Base-by-base conservation (phyloP, 352 stramenopile species). In the Blastocystis sp. region DNA sequence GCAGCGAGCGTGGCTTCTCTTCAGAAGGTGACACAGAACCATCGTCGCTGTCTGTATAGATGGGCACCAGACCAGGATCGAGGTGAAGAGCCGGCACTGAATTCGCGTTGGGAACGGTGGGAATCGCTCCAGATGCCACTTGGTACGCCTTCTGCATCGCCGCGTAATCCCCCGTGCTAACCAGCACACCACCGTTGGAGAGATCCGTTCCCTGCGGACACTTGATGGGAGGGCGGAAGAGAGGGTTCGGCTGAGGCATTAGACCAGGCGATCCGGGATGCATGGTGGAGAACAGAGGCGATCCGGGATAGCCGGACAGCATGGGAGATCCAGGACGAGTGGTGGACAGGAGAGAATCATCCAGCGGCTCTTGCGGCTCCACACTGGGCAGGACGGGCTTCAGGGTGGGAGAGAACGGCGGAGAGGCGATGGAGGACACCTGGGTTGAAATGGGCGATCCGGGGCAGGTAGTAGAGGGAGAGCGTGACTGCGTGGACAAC, bases 1-100 rank as follows among this genome's bases (percentile, higher is more conserved):
- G 48, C 48, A 56, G 48, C 48, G 48, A 56, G 0, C 48, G 48
- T 17, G 48, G 48, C 48, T 56, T 56, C 48, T 56, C 48, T 56
- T 14, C 5, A 17, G 48, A 14, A 7, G 48, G 14, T 14, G 5
- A 7, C 48, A 17, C 48, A 14, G 48, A 7, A 21, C 74, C 74
- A 69, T 28, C 28, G 9, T 84, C 74, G n/a, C 48, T 67, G 60
- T 84, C 74, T 21, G 74, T 67, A 48, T 84, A 84, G 23, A 84
- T 84, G 23, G 74, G 74, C 45, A 84, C 74, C 23, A 84, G 40
- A 14, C 17, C 1, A 10, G 74, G 21, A 14, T 66, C 74, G 4
- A 84, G 60, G 34, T 84, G 34, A 62, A 45, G 71, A 21, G 52
- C 61, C 28, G 10, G 7, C 1, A 56, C 48, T 7, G 5, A 14